phyloP scores from a whole-genome alignment of 768 basidiomycete species.

The Boletus sp. region DNA sequence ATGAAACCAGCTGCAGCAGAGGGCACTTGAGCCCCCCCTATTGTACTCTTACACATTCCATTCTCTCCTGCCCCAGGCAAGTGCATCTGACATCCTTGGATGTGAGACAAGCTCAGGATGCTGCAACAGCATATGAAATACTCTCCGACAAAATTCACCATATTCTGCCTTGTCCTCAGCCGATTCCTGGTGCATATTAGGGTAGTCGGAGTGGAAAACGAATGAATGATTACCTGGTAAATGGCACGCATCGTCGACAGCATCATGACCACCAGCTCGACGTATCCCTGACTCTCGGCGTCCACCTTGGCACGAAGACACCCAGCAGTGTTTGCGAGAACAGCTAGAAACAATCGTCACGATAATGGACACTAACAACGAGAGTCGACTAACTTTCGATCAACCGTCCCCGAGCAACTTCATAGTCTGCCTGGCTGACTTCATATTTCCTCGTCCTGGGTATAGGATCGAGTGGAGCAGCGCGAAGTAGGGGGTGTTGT shows the following conservation, averaged over 20 bases:
- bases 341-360: slow-evolving; percentile 35
- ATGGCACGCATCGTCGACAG: slow-evolving; percentile 53
- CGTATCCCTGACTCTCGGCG: slow-evolving; percentile 37
- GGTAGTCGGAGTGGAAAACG: neutral
- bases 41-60: slow-evolving; percentile 1
- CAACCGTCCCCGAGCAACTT: slow-evolving; percentile 35
- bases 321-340: slow-evolving; percentile 44
- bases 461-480: slow-evolving; percentile 29
- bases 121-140: slow-evolving; percentile 29
- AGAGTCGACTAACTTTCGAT: slow-evolving; percentile 35
- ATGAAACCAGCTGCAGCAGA: neutral
- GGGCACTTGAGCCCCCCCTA: neutral
- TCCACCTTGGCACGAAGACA: slow-evolving; percentile 34
- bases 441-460: slow-evolving; percentile 25
- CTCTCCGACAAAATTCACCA: slow-evolving; percentile 33
- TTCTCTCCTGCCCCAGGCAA: slow-evolving; percentile 30
- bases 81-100: slow-evolving; percentile 31
- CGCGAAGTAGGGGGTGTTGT: slow-evolving; percentile 50
- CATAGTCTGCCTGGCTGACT: slow-evolving; percentile 33
- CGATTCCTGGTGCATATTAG: slow-evolving; percentile 14
- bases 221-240: slow-evolving; percentile 36
- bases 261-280: slow-evolving; percentile 44
- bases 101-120: slow-evolving; percentile 35
- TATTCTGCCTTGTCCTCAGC: slow-evolving; percentile 30
- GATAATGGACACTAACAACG: slow-evolving; percentile 6